Evolutionary conservation across 352 stramenopile genomes (phyloP).

Genomic region (Phytophthora pinifolia): DNA sequence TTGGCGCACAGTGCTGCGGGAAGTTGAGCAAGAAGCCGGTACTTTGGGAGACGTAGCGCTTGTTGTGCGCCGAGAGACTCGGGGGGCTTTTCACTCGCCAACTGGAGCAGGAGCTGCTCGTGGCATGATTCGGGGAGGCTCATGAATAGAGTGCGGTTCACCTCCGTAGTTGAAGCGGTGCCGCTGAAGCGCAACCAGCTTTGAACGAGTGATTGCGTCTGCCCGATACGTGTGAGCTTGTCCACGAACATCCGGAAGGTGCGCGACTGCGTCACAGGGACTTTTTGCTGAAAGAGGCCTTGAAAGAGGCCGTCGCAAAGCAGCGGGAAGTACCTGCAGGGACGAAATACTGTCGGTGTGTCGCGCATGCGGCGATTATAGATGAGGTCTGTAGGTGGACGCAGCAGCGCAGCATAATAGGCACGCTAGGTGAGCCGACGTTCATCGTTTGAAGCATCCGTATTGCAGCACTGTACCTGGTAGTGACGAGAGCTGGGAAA

Average conservation of each 20-base stretch:
- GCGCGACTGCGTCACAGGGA: slow-evolving; percentile 3
- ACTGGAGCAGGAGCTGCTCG: slow-evolving; percentile 49
- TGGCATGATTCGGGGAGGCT: slow-evolving; percentile 51
- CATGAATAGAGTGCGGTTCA: slow-evolving; percentile 38
- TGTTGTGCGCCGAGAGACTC: slow-evolving; percentile 10
- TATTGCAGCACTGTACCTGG: slow-evolving; percentile 36
- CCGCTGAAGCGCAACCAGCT: slow-evolving; percentile 46
- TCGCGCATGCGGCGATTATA: slow-evolving; percentile 56
- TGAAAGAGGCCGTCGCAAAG: slow-evolving; percentile 50
- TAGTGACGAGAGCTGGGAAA: slow-evolving; percentile 45
- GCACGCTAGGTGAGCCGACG: not conserved
- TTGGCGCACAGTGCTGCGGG: slow-evolving; percentile 34
- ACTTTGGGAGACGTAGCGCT: slow-evolving; percentile 40
- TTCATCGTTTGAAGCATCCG: not conserved
- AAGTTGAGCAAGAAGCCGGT: slow-evolving; percentile 49
- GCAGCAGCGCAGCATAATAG: not conserved
- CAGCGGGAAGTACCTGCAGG: slow-evolving; percentile 41
- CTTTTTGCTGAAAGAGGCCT: slow-evolving; percentile 9
- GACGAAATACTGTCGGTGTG: slow-evolving; percentile 49
- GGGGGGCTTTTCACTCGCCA: slow-evolving; percentile 28
- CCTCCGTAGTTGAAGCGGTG: slow-evolving; percentile 1
- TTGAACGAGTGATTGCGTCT: slow-evolving; percentile 42
- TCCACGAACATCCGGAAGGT: slow-evolving; percentile 63
- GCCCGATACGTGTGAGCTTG: slow-evolving; percentile 62
- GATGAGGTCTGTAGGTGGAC: slow-evolving; percentile 43